Base-by-base conservation (phyloP, 2,329 filamentous ascomycete genomes). In the Beauveria varroae region DNA sequence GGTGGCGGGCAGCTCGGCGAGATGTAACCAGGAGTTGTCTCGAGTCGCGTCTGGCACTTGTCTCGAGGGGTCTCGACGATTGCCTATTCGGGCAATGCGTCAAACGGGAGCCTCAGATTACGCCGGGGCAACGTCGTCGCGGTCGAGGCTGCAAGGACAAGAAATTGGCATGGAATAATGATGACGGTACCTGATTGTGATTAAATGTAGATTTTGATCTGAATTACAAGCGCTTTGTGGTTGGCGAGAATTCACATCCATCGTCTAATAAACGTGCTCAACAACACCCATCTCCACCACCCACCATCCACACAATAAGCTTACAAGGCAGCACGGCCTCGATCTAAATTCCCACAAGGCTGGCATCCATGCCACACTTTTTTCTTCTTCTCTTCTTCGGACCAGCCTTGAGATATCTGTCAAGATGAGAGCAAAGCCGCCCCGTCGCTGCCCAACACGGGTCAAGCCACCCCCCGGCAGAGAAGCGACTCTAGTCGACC, bases 21-120 rank as follows among this genome's bases (percentile, higher is more conserved):
- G 64, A 65, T 73, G 73, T 72, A 68, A 73, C 73, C 72, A 52
- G 57, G 69, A 68, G 59, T 61, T 68, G 73, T 75, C 72, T 72
- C 72, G 71, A 62, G 64, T 72, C 57, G 65, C 63, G 69, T 70
- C 69, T 73, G 69, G 67, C 54, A 56, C 40, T 60, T 61, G 61
- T 64, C 63, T 64, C 63, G 57, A 62, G 60, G 60, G 60, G 63
- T 47, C 62, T 58, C 55, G 60, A 44, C 26, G 40, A 62, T 63
- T 62, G 52, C 64, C 64, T 60, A 57, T 53, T 63, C 43, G 46
- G 63, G 63, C 40, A 63, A 63, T 58, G 43, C 57, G 52, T 58
- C 60, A 62, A 62, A 57, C 54, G 30, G 12, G 46, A 62, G 52
- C 57, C 26, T 54, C 57, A 47, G 58, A 44, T 52, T 59, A 12